Evolutionary conservation across 495 filamentous ascomycete genomes (phyloP), one percentile per base, ranked within the genome.

Genomic region (Daldinia decipiens): DNA sequence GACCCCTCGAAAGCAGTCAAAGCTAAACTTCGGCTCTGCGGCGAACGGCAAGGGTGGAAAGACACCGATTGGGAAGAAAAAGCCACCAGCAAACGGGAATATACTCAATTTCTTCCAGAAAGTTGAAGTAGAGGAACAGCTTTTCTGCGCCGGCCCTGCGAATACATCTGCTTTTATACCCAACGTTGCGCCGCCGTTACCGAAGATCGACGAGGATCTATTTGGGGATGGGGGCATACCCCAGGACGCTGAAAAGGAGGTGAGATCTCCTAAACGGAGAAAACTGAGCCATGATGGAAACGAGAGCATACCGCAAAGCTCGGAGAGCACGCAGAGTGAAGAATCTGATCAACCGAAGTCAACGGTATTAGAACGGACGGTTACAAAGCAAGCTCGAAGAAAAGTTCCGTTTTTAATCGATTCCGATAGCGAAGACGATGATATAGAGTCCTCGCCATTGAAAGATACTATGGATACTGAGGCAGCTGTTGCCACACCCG

Each of bases 401-500:
- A 76, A 71, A 63, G 85, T 84, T 4, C 90, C 88, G 0, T 92
- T 92, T 59, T 76, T 90, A 50, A 86, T 91, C 51, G 87, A 91
- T 57, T 92, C 90, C 0, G 90, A 92, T 70, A 88, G 86, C 59
- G 89, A 90, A 72, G 83, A 87, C 24, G 87, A 89, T 26, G 66
- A 60, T 45, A 64, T 39, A 8, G 29, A 66, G 63, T 62, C 15
- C 38, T 43, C 59, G 17, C 50, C 56, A 52, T 51, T 26, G 12
- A 47, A 24, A 39, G n/a, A 53, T 26, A 59, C 17, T 15, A 29
- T 59, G 70, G 43, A 61, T 27, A 57, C 29, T 17, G 63, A 60
- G 45, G 5, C 24, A 9, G n/a, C n/a, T 29, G 9, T 12, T 36
- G 19, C 65, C 17, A 1, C 24, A 34, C 8, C 40, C 2, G 21